Evolutionary conservation across 2,329 filamentous ascomycete species (phyloP), one percentile per base, ranked within the genome.

Genomic region (Aureobasidium melanogenum): DNA sequence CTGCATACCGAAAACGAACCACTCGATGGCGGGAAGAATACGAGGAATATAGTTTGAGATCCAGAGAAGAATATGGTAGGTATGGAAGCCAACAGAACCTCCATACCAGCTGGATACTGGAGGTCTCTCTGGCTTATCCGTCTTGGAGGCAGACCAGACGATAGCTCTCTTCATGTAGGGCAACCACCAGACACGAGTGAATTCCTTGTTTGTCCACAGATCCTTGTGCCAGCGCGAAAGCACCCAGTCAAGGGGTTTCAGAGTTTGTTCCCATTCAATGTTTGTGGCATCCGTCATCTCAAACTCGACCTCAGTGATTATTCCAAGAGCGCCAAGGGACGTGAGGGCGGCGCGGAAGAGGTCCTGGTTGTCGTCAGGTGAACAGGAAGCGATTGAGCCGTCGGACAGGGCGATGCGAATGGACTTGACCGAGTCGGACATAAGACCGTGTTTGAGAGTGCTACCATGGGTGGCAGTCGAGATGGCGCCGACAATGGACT

Each of bases 1-100:
- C 74, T 97, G 92, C 88, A 97, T 91, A 67, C 92, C 91, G 69
- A 97, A 97, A 60, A 97, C 88, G 72, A 97, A 93, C 88, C 91
- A 94, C 75, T 99, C 94, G 36, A 97, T 83, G 84, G 86, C 89
- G 0, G 93, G 94, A 6, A 96, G 79, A 61, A 96, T 82, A 48
- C 84, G 82, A 1, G 94, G 94, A 19, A 92, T 73, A 68, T 85
- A 89, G 64, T 92, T 88, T 2, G 88, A 84, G 10, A 94, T 72
- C 69, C 88, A 93, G 6, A 99, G 85, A 46, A 97, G 80, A 71
- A 93, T 91, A 72, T 97, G 93, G 72, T 99, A 97, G 62, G 95
- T 80, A 69, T 94, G 87, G 72, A 92, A 96, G 39, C 94, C 94
- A 8, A 97, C 75, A 41, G 80, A 78, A 51, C 88, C 87, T 63